These are phyloP conservation scores for Pilobolus umbonatus DNA, from an alignment of 192 early-diverging fungal species.

Conservation along the genomic window DNA sequence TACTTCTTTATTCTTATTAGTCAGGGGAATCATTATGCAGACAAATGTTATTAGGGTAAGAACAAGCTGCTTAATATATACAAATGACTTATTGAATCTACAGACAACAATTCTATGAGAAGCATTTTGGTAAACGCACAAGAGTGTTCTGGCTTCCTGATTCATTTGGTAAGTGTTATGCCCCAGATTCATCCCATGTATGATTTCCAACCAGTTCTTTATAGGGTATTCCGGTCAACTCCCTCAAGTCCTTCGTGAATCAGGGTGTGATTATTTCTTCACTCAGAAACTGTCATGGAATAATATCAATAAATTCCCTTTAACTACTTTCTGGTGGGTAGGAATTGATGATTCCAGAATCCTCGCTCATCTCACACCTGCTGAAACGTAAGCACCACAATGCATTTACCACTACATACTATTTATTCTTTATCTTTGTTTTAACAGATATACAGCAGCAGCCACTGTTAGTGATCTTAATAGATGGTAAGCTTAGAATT, in stretches of 20 bases:
- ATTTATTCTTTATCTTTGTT: neutral
- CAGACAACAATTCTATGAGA: constrained; percentile 80
- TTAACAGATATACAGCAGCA: constrained; percentile 23
- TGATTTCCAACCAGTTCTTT: neutral
- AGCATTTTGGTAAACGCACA: constrained; percentile 66
- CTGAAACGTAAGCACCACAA: constrained; percentile 28
- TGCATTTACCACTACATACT: neutral
- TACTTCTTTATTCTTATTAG: neutral
- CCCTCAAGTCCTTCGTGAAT: constrained; percentile 83
- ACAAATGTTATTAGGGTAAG: constrained; percentile 86
- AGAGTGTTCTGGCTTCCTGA: constrained; percentile 95
- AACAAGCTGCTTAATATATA: neutral
- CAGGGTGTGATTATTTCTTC: constrained; percentile 94
- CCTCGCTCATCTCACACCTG: constrained; percentile 33
- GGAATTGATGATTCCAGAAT: constrained; percentile 86
- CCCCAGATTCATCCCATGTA: no score
- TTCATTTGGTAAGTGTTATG: constrained; percentile 66
- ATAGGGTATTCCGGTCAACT: constrained; percentile 77
- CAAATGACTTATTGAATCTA: neutral
- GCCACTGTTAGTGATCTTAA: constrained; percentile 29
- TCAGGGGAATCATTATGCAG: constrained; percentile 90
- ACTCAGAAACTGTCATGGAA: constrained; percentile 99
- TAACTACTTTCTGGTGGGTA: constrained; percentile 95
- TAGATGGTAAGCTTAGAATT: constrained; percentile 15
- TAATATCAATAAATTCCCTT: constrained; percentile 98